A percentile compares a stretch with the other conserved stretches of the same genome.
Evolutionary conservation across 306 rosid genomes (phyloP).

Genomic region (Acacia confusa): DNA sequence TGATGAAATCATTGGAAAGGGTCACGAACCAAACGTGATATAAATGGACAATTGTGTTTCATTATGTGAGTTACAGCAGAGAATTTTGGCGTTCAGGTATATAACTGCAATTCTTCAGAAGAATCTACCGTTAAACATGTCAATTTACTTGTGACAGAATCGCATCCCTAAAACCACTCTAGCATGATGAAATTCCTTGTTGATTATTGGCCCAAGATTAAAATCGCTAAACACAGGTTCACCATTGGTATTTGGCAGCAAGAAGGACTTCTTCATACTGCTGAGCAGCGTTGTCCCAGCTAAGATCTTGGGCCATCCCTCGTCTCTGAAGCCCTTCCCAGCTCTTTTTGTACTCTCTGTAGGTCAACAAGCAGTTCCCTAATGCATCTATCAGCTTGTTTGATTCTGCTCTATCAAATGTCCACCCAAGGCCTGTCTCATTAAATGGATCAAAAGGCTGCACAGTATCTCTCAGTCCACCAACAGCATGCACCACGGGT

Average conservation of each 20-base stretch:
- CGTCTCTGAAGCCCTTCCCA: conserved; percentile 97
- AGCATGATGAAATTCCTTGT: conserved; percentile 4
- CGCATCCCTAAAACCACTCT: neutral
- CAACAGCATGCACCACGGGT: conserved; percentile 95
- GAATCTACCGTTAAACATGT: neutral
- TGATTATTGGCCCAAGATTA: neutral
- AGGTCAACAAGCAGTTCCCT: conserved; percentile 75
- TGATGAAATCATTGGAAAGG: neutral
- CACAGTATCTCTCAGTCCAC: conserved; percentile 89
- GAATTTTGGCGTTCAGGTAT: conserved; percentile 22
- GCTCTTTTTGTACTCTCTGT: conserved; percentile 70
- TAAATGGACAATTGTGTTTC: neutral
- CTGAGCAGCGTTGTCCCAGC: conserved; percentile 94
- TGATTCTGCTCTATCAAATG: conserved; percentile 78
- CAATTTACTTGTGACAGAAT: conserved; percentile 4
- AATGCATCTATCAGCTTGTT: conserved; percentile 63
- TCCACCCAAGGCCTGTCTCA: conserved; percentile 89
- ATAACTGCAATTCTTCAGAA: neutral
- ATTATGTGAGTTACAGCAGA: neutral
- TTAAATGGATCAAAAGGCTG: conserved; percentile 68
- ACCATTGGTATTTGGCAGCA: conserved; percentile 90
- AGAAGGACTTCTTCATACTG: conserved; percentile 87
- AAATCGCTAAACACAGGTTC: neutral
- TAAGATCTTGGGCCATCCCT: conserved; percentile 85
- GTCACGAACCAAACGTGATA: neutral